These are phyloP conservation scores for Croton setiger DNA, from an alignment of 441 rosid genomes.

Conservation along the genomic window DNA sequence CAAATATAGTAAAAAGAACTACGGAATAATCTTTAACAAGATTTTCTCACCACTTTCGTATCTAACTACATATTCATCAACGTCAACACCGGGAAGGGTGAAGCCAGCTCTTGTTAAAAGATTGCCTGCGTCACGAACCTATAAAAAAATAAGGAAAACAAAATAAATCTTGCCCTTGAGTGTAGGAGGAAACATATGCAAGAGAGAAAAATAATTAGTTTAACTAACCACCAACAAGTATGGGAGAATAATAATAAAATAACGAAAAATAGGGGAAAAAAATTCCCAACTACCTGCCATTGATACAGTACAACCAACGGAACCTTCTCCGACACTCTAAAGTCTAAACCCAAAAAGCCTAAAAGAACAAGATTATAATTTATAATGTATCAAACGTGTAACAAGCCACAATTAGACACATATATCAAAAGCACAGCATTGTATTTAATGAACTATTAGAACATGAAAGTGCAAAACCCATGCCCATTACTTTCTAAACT, in stretches of 20 bases:
- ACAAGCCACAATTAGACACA: background rate
- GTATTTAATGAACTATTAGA: background rate
- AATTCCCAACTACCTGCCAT: background rate
- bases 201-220: background rate
- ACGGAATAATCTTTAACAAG: slow-evolving; percentile 4
- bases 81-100: slow-evolving; percentile 91
- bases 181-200: background rate
- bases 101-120: slow-evolving; percentile 95
- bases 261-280: background rate
- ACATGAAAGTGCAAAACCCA: background rate
- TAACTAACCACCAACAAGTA: background rate
- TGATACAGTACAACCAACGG: background rate
- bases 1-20: slow-evolving; percentile 8
- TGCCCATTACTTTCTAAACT: background rate
- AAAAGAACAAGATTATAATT: background rate
- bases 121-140: slow-evolving; percentile 98
- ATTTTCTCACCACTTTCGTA: slow-evolving; percentile 69
- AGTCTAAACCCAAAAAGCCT: background rate
- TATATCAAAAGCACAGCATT: background rate
- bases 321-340: background rate
- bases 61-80: slow-evolving; percentile 83
- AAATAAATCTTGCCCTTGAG: background rate
- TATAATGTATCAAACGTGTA: too few relatives aligned
- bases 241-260: too few relatives aligned
- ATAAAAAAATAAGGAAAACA: background rate